Percentiles rank a stretch among this genome's conserved stretches.
These are phyloP conservation scores for Bipolaris bicolor DNA, from an alignment of 2,329 filamentous ascomycete species.

Conservation along the genomic window DNA sequence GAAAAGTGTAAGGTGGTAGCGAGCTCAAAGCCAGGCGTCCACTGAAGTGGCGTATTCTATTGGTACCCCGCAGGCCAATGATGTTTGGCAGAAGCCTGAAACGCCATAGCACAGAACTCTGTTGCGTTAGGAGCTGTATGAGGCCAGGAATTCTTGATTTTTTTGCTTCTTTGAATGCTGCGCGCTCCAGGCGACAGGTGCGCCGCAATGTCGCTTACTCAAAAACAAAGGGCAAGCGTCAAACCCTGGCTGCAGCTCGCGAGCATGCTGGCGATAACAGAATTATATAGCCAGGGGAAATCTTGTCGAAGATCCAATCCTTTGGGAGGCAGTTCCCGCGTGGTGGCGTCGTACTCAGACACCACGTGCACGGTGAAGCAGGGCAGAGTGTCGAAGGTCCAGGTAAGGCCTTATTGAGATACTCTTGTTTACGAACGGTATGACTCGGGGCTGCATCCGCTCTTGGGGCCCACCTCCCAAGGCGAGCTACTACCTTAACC, in stretches of 20 bases:
- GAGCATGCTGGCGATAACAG: neutral
- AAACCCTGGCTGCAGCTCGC: neutral
- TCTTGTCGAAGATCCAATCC: slow-evolving; percentile 3
- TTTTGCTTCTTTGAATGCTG: slow-evolving; percentile 4
- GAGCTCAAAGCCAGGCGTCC: neutral
- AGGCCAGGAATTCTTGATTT: slow-evolving; percentile 6
- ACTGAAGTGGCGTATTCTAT: slow-evolving; percentile 1
- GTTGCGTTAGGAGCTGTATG: slow-evolving; percentile 9
- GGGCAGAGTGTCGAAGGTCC: slow-evolving; percentile 3
- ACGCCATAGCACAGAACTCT: slow-evolving; percentile 17
- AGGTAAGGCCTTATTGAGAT: neutral
- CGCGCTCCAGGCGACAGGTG: slow-evolving; percentile 2
- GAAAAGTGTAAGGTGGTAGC: slow-evolving; percentile 6
- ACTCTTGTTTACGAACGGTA: slow-evolving; percentile 4
- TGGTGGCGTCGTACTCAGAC: slow-evolving; percentile 5
- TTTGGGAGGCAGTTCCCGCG: slow-evolving; percentile 7
- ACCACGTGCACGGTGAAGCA: neutral
- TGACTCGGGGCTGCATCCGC: slow-evolving; percentile 4
- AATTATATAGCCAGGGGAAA: slow-evolving; percentile 2
- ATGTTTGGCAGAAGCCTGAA: slow-evolving; percentile 11
- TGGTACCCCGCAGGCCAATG: slow-evolving; percentile 14
- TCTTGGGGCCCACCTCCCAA: slow-evolving; percentile 4
- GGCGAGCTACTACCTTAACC: slow-evolving; percentile 11
- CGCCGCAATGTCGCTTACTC: slow-evolving; percentile 8
- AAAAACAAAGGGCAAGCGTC: slow-evolving; percentile 5